Conservation (phyloP, 2,329 filamentous ascomycete genomes). For the Colletotrichum sp. region DNA sequence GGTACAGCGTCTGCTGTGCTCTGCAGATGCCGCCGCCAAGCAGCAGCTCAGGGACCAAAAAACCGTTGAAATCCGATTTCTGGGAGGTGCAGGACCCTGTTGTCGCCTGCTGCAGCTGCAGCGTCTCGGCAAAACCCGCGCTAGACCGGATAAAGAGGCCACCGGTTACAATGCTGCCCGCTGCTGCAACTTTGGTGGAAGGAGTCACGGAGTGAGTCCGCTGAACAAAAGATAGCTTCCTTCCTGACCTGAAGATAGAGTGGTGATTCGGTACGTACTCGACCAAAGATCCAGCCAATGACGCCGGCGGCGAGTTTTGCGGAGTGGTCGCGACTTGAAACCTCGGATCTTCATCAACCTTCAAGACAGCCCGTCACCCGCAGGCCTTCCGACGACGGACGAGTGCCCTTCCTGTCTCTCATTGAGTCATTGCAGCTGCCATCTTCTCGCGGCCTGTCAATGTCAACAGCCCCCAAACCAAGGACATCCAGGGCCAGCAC, state of each 20-base stretch:
- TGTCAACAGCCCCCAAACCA: background rate
- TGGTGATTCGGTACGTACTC: background rate
- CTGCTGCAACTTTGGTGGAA: too few species aligned
- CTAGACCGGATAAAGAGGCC: conserved; percentile 2
- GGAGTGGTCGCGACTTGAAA: conserved; percentile 5
- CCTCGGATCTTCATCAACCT: conserved; percentile 10
- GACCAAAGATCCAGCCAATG: background rate
- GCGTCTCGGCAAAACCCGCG: background rate
- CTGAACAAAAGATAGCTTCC: too few species aligned
- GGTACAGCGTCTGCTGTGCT: background rate
- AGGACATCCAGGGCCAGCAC: background rate
- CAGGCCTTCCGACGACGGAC: conserved; percentile 2
- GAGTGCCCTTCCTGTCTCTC: background rate
- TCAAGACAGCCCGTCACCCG: background rate
- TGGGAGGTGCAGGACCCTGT: background rate
- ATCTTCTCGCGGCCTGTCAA: background rate
- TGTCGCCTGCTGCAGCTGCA: background rate
- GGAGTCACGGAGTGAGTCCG: too few species aligned
- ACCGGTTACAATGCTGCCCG: background rate
- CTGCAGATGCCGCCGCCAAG: background rate
- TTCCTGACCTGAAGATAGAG: background rate
- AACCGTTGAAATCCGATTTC: background rate
- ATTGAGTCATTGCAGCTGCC: conserved; percentile 2
- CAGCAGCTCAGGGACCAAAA: background rate
- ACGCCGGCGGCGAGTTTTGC: background rate